These are phyloP conservation scores for Neurospora sp. DNA, from an alignment of 495 filamentous ascomycete genomes.

Conservation along the genomic window DNA sequence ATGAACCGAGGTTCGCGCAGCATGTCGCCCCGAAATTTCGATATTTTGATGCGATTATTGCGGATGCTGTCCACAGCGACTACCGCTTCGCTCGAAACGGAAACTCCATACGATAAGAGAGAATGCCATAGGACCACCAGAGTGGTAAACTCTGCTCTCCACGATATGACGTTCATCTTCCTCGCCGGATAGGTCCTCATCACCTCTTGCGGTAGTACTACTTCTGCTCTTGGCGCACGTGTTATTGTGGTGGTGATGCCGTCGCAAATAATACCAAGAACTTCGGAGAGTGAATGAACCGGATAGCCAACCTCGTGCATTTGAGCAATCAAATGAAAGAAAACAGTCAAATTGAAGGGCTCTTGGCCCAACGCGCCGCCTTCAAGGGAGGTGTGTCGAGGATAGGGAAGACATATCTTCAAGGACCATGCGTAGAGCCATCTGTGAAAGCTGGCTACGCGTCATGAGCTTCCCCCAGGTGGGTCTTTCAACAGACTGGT, in stretches of 20 bases:
- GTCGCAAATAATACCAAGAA: conserved; percentile 15
- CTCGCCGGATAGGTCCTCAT: conserved; percentile 7
- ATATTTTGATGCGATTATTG: conserved; percentile 18
- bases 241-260: conserved; percentile 19
- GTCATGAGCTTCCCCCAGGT: conserved; percentile 10
- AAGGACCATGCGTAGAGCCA: conserved; percentile 25
- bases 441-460: conserved; percentile 13
- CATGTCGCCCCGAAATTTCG: neutral
- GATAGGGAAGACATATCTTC: conserved; percentile 24
- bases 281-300: conserved; percentile 23
- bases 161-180: conserved; percentile 17
- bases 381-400: neutral
- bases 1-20: conserved; percentile 15
- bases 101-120: conserved; percentile 20
- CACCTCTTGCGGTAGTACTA: conserved; percentile 4
- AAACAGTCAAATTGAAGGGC: conserved; percentile 22
- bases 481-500: neutral
- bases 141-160: conserved; percentile 22
- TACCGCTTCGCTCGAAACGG: conserved; percentile 7
- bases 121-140: conserved; percentile 20
- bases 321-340: conserved; percentile 21
- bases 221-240: conserved; percentile 13
- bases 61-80: conserved; percentile 13
- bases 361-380: conserved; percentile 3
- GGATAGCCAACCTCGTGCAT: conserved; percentile 25